Evolutionary conservation across 2,329 filamentous ascomycete genomes (phyloP).

Genomic region (Colletotrichum sp.): DNA sequence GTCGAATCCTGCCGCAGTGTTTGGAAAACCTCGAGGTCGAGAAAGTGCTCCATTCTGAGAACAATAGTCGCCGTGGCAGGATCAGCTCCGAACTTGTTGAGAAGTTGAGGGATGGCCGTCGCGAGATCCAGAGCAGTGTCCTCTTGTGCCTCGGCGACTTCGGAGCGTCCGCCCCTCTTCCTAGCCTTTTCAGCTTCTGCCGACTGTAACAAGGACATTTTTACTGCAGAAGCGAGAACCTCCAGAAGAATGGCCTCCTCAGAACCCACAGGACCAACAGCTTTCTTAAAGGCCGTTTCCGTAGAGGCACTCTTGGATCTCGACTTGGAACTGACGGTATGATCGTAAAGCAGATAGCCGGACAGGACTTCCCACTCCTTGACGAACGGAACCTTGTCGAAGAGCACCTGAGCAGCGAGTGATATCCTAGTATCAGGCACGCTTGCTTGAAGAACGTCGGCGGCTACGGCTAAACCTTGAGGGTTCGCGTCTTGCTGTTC

Average conservation of each 20-base stretch:
- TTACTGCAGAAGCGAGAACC: slow-evolving; percentile 83
- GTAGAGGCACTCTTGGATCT: slow-evolving; percentile 61
- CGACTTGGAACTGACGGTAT: slow-evolving; percentile 68
- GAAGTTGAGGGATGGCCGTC: slow-evolving; percentile 78
- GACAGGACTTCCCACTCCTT: slow-evolving; percentile 87
- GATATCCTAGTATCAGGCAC: slow-evolving; percentile 82
- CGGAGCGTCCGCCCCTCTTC: slow-evolving; percentile 63
- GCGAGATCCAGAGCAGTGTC: slow-evolving; percentile 80
- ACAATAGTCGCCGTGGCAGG: slow-evolving; percentile 87
- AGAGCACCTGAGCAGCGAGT: slow-evolving; percentile 84
- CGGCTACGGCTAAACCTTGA: slow-evolving; percentile 54
- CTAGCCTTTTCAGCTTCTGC: slow-evolving; percentile 68
- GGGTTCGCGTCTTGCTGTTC: slow-evolving; percentile 52
- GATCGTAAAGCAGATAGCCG: slow-evolving; percentile 91
- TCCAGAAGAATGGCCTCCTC: slow-evolving; percentile 90
- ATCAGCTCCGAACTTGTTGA: slow-evolving; percentile 93
- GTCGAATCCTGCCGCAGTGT: slow-evolving; percentile 86
- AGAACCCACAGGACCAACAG: slow-evolving; percentile 73
- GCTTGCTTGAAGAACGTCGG: slow-evolving; percentile 64
- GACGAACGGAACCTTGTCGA: slow-evolving; percentile 80
- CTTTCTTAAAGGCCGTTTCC: slow-evolving; percentile 69
- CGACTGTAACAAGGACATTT: slow-evolving; percentile 70
- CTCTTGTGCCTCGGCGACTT: slow-evolving; percentile 76
- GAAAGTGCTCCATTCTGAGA: slow-evolving; percentile 81
- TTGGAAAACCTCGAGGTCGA: slow-evolving; percentile 87